Percentiles rank a stretch among this genome's conserved stretches.
Evolutionary conservation across 768 basidiomycete species (phyloP).

Genomic region (Asterophora lycoperdoides): DNA sequence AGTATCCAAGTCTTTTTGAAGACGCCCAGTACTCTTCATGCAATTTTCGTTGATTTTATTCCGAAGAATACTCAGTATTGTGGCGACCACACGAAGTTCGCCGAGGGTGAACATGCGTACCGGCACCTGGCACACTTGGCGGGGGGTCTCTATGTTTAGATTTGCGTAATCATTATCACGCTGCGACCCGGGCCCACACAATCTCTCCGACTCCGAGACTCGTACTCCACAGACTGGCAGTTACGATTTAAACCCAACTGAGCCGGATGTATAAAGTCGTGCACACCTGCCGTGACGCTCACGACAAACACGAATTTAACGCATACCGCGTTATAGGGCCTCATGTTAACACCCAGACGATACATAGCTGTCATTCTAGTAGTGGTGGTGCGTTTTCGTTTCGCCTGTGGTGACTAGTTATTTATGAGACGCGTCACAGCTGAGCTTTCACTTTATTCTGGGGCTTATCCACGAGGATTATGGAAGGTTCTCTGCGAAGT

Average conservation of each 20-base stretch:
- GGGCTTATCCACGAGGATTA: conserved; percentile 37
- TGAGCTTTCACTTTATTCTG: conserved; percentile 53
- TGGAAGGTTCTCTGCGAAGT: conserved; percentile 35
- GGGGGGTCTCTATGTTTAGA: background rate
- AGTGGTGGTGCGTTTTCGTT: conserved; percentile 37
- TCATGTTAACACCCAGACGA: conserved; percentile 60
- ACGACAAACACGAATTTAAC: background rate
- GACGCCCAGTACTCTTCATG: too few relatives aligned
- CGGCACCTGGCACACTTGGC: too few relatives aligned
- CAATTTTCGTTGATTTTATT: background rate
- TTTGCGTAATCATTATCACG: conserved; percentile 8
- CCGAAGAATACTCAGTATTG: too few relatives aligned
- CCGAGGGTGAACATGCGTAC: too few relatives aligned
- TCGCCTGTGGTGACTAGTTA: background rate
- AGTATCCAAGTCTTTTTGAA: too few relatives aligned
- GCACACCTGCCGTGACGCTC: background rate
- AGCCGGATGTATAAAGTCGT: conserved; percentile 12
- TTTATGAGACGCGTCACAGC: conserved; percentile 36
- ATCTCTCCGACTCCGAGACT: conserved; percentile 15
- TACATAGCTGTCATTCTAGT: conserved; percentile 47
- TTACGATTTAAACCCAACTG: conserved; percentile 15
- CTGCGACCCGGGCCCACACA: conserved; percentile 9
- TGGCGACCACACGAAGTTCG: too few relatives aligned
- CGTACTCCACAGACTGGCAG: conserved; percentile 16
- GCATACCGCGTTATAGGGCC: conserved; percentile 1